Evolutionary conservation across 1,139 yeast genomes (phyloP), one percentile per base, ranked within the genome.

Genomic region (Scheffersomyces cryptocercus): DNA sequence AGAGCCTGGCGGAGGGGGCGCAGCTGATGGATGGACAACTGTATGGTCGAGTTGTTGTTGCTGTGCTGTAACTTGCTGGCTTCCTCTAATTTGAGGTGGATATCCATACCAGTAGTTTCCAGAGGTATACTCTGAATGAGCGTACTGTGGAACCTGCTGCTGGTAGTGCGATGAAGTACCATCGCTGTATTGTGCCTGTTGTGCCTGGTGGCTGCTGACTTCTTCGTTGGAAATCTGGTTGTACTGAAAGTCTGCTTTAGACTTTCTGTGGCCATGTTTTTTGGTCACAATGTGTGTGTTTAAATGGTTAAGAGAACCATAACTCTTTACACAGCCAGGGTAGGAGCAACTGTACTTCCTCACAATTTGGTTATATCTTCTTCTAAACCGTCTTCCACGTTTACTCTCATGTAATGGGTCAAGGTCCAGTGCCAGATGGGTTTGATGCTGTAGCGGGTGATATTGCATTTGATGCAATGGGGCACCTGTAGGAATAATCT

Each of bases 211-310:
- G 35, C 24, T 31, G 24, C 24, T 14, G 15, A 15, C 48, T 14
- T 31, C 36, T n/a, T 29, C 29, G 20, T 35, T 38, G 28, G 48
- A 43, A 34, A 41, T 38, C 36, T 46, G 48, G 41, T 39, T 43
- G 29, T 49, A 55, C 79, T 70, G 45, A 61, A 85, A 86, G 58
- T 86, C 93, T 29, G 83, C 82, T 35, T 88, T 88, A 29, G 77
- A 70, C 47, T 88, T 77, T 51, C 87, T 77, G 41, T 74, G 75
- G 6, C 95, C 95, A 58, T 86, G 95, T 39, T 77, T 79, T 52
- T 86, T 88, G 58, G 86, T 77, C 4, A 79, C 76, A 15, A 86
- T 84, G 59, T 86, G 95, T 11, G 91, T 86, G 60, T 86, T 86
- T 40, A 86, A 67, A 61, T 86, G 95, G 61, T 86, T 86, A 40